phyloP scores from a whole-genome alignment of 192 early-diverging fungal species.

The Backusella mclennaniae region DNA sequence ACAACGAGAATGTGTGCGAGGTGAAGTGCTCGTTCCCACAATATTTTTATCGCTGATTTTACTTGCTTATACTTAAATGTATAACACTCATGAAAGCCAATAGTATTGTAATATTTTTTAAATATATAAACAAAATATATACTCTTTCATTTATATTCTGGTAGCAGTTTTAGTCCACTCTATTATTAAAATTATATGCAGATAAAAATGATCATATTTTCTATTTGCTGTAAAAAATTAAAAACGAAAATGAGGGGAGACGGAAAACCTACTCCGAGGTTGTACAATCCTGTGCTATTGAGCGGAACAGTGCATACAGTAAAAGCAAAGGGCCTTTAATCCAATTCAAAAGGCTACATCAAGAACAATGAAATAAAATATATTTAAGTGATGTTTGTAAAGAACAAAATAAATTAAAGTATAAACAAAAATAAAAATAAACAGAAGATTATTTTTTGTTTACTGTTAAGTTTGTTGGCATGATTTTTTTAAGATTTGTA shows the following conservation, averaged over 20 bases:
- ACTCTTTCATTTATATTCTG: neutral
- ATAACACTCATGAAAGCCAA: neutral
- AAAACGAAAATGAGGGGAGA: neutral
- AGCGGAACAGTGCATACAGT: neutral
- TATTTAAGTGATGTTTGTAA: neutral
- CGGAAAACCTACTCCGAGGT: neutral
- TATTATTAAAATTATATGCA: neutral
- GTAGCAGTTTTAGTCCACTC: neutral
- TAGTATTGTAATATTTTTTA: neutral
- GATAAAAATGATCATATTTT: neutral
- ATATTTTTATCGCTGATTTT: neutral
- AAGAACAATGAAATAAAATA: neutral
- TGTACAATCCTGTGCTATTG: neutral
- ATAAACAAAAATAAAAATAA: neutral
- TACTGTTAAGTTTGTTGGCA: neutral
- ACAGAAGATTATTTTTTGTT: neutral
- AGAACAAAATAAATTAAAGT: neutral
- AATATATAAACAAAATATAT: neutral
- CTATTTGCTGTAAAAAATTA: neutral
- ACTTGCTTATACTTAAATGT: neutral
- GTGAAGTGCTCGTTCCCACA: slow-evolving; percentile 1
- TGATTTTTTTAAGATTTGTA: neutral
- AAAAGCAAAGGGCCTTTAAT: neutral
- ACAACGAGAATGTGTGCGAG: neutral
- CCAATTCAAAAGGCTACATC: neutral